Evolutionary conservation across 129 eudicot genomes (phyloP).

Genomic region (Arctium lappa): DNA sequence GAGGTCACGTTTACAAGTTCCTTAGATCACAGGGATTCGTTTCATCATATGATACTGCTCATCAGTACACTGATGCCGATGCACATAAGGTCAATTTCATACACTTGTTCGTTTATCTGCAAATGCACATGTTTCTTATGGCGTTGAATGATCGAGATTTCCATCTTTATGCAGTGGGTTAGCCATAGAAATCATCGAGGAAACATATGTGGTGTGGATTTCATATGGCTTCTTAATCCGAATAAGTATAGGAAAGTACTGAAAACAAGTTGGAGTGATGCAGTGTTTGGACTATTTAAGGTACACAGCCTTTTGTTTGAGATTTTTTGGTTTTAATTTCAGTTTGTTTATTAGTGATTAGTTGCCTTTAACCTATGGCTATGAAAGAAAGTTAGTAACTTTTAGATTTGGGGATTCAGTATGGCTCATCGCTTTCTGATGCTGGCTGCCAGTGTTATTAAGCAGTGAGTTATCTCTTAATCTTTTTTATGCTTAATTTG

Average conservation of each 20-base stretch:
- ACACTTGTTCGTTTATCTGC: neutral
- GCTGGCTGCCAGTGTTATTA: conserved; percentile 34
- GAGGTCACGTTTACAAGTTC: conserved; percentile 89
- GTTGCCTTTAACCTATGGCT: conserved; percentile 10
- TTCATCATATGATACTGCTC: conserved; percentile 96
- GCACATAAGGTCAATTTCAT: conserved; percentile 71
- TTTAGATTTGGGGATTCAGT: conserved; percentile 19
- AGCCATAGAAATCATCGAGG: conserved; percentile 99
- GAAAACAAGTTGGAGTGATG: conserved; percentile 91
- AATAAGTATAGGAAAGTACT: conserved; percentile 80
- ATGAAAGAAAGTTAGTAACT: neutral
- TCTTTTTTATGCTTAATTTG: conserved; percentile 17
- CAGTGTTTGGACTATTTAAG: conserved; percentile 91
- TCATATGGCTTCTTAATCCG: conserved; percentile 99
- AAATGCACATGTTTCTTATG: neutral
- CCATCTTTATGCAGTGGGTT: conserved; percentile 61
- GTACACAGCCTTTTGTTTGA: conserved; percentile 25
- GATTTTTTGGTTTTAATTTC: neutral
- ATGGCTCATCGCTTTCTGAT: conserved; percentile 22
- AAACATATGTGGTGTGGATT: conserved; percentile 98
- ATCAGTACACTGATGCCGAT: conserved; percentile 90
- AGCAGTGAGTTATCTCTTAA: conserved; percentile 18
- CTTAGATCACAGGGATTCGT: conserved; percentile 93
- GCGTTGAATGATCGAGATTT: neutral
- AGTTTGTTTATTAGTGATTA: neutral